A percentile compares a stretch with the other conserved stretches of the same genome.
phyloP scores from a whole-genome alignment of 768 basidiomycete species.

The Boletus vinaceobasis region DNA sequence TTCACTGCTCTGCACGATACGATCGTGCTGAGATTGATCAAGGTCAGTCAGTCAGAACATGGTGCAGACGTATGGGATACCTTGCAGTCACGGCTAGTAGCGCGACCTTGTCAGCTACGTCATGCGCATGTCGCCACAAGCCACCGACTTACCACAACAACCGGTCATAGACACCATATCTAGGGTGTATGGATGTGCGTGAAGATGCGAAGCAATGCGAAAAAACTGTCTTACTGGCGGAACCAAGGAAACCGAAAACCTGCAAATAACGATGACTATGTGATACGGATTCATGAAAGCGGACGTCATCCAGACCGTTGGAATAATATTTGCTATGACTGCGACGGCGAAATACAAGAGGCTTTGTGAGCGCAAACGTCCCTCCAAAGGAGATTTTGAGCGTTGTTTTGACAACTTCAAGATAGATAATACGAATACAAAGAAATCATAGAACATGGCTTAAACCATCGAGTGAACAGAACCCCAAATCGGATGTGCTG shows the following conservation, averaged over 20 bases:
- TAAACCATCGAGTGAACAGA: background rate
- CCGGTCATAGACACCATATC: constrained; percentile 2
- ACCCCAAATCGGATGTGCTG: background rate
- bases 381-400: background rate
- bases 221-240: background rate
- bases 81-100: constrained; percentile 2
- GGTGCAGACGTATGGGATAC: background rate
- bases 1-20: background rate
- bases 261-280: background rate
- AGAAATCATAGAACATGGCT: background rate
- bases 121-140: background rate
- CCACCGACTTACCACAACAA: background rate
- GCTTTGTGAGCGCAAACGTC: background rate
- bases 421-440: background rate
- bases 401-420: background rate
- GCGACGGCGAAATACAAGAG: constrained; percentile 1
- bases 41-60: no score
- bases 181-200: no score
- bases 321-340: constrained; percentile 5
- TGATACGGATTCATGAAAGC: no score
- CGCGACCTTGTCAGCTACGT: background rate
- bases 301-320: background rate
- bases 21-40: background rate
- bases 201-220: background rate
- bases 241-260: constrained; percentile 9